phyloP scores from a whole-genome alignment of 1,284 basidiomycete genomes.

The Porodaedalea pini region DNA sequence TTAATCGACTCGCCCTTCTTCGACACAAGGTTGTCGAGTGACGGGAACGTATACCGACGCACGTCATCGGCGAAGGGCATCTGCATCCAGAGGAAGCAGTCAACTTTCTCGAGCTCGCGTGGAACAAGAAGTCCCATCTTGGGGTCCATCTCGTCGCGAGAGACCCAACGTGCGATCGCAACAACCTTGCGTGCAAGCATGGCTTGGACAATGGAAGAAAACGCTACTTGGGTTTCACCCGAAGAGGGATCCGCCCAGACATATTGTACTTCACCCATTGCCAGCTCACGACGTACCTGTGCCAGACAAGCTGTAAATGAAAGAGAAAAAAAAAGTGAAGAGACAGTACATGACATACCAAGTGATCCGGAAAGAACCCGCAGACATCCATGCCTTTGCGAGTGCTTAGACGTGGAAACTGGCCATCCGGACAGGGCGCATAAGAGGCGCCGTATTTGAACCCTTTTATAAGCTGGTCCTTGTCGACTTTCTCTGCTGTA shows the following conservation, averaged over 20 bases:
- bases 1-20: conserved; percentile 72
- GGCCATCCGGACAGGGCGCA: conserved; percentile 77
- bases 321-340: neutral
- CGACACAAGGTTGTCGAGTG: conserved; percentile 71
- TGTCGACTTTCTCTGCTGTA: conserved; percentile 53
- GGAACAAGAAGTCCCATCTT: conserved; percentile 80
- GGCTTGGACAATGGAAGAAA: conserved; percentile 84
- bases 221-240: conserved; percentile 72
- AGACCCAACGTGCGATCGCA: conserved; percentile 82
- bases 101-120: conserved; percentile 58
- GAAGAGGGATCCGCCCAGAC: conserved; percentile 75
- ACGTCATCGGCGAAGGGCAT: conserved; percentile 96
- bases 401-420: conserved; percentile 69
- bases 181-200: conserved; percentile 65
- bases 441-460: conserved; percentile 93
- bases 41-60: conserved; percentile 82
- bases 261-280: conserved; percentile 86
- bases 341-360: conserved; percentile 42
- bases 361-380: conserved; percentile 70
- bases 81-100: conserved; percentile 80
- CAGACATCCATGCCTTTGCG: conserved; percentile 84
- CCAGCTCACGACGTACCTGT: conserved; percentile 76
- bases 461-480: conserved; percentile 74
- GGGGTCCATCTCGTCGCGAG: conserved; percentile 70
- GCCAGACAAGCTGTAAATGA: conserved; percentile 5